Conservation (phyloP, 2,329 filamentous ascomycete species). For the Parastagonospora avenae region DNA sequence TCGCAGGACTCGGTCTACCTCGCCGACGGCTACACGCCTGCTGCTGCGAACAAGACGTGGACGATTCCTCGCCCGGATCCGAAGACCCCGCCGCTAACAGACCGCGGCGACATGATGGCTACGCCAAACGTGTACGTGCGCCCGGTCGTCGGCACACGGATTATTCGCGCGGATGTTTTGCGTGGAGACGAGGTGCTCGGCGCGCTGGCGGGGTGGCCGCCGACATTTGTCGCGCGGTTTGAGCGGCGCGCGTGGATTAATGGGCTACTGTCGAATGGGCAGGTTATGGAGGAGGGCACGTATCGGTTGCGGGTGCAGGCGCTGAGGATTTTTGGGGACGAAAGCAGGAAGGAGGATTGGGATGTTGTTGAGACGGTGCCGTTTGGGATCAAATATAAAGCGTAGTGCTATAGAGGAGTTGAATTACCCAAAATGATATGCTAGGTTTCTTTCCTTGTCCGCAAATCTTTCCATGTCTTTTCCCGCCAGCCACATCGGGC, state of each 20-base stretch:
- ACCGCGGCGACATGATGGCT: slow-evolving; percentile 3
- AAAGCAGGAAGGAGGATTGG: background rate
- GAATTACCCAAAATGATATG: too few relatives aligned
- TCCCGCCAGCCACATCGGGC: too few relatives aligned
- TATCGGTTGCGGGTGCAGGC: slow-evolving; percentile 18
- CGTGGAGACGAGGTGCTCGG: slow-evolving; percentile 5
- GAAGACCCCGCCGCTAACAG: slow-evolving; percentile 4
- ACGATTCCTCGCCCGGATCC: slow-evolving; percentile 16
- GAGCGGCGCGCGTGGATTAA: slow-evolving; percentile 10
- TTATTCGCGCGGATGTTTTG: slow-evolving; percentile 13
- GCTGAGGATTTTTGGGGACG: slow-evolving; percentile 13
- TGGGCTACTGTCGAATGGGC: slow-evolving; percentile 20
- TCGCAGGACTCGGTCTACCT: slow-evolving; percentile 10
- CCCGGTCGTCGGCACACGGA: slow-evolving; percentile 5
- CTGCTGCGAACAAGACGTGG: slow-evolving; percentile 11
- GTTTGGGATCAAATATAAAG: too few relatives aligned
- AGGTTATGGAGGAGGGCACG: slow-evolving; percentile 13
- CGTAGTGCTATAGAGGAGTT: too few relatives aligned
- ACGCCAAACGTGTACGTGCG: slow-evolving; percentile 7
- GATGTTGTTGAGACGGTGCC: background rate
- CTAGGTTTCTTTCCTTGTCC: too few relatives aligned
- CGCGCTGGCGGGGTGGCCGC: slow-evolving; percentile 10
- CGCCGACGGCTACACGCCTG: slow-evolving; percentile 9
- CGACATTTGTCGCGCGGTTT: slow-evolving; percentile 5
- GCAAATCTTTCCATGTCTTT: too few relatives aligned